phyloP scores from a whole-genome alignment of 2,329 filamentous ascomycete species.

The Fusarium verrucosum region DNA sequence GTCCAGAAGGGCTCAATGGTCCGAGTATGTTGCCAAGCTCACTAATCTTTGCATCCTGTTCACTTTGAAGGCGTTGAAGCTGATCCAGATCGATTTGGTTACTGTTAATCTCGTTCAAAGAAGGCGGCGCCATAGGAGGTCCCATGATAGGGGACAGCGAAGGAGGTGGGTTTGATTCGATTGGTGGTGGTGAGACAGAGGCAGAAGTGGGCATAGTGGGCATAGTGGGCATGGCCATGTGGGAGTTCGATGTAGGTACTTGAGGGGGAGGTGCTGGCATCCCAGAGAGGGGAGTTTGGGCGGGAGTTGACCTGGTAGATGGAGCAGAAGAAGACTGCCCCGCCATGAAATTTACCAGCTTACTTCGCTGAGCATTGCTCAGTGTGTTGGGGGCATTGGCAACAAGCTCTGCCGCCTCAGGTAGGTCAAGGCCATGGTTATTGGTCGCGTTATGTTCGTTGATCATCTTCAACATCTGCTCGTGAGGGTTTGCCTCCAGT shows the following conservation, averaged over 20 bases:
- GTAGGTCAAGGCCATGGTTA: constrained; percentile 59
- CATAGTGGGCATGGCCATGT: constrained; percentile 35
- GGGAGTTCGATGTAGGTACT: constrained; percentile 17
- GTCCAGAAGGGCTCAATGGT: constrained; percentile 81
- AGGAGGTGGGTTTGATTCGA: constrained; percentile 42
- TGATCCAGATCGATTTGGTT: constrained; percentile 81
- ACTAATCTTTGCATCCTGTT: constrained; percentile 80
- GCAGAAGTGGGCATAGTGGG: constrained; percentile 35
- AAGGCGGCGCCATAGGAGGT: constrained; percentile 55
- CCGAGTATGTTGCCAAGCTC: constrained; percentile 78
- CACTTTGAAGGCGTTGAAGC: constrained; percentile 78
- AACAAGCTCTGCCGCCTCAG: constrained; percentile 60
- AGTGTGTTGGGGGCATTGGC: constrained; percentile 64
- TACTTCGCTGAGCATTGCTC: constrained; percentile 65
- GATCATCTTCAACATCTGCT: constrained; percentile 72
- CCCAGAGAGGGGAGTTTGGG: constrained; percentile 20
- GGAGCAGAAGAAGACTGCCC: constrained; percentile 48
- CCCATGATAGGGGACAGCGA: constrained; percentile 63
- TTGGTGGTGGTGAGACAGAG: constrained; percentile 42
- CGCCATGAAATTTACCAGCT: constrained; percentile 70
- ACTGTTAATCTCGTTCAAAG: constrained; percentile 70
- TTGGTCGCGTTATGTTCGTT: constrained; percentile 69
- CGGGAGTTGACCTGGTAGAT: constrained; percentile 36
- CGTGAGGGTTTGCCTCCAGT: constrained; percentile 65
- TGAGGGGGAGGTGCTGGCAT: constrained; percentile 12